Base-by-base conservation (phyloP, 768 basidiomycete genomes). In the Asterophora lycoperdoides region DNA sequence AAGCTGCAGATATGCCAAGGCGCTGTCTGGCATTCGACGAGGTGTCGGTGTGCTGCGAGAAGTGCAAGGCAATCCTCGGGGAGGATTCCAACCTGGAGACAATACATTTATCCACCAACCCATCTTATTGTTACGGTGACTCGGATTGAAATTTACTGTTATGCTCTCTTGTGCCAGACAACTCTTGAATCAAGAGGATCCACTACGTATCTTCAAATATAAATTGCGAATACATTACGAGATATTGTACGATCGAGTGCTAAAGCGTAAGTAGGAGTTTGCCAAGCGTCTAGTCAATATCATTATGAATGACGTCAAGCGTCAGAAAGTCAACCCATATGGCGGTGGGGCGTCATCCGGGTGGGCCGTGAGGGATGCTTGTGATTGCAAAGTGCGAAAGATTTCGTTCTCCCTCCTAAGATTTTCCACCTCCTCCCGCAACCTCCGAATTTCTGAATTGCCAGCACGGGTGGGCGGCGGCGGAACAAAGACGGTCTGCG, bases 321-420 rank as follows among this genome's bases (percentile, higher is more conserved):
- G n/a, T 32, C 30, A 32, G 8, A 8, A 32, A 32, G 11, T 8
- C 17, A 3, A 15, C n/a, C 32, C 23, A 20, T 44, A 44, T 20
- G 43, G 43, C 10, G 43, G 43, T 19, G 43, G 43, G 32, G 43
- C 32, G 5, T 34, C 43, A 11, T 44, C 32, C 32, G 18, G 32
- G 13, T 30, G 5, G 4, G 43, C 6, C 8, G 42, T 30, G 29
- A 33, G n/a, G 28, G 41, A 18, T 14, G 45, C n/a, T 13, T 47
- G 53, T 8, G 36, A 33, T 10, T 32, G 34, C 14, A 54, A 44
- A 11, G 30, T 38, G 11, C 45, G 37, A n/a, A 46, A 47, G 2
- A 54, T 41, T 19, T 54, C 53, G 18, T 50, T 50, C n/a, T 54
- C 53, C 13, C 46, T 40, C 30, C 46, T 26, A 14, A 54, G 53